Evolutionary conservation across 192 early-diverging fungal species (phyloP).

Genomic region (Rhizophagus sp.): DNA sequence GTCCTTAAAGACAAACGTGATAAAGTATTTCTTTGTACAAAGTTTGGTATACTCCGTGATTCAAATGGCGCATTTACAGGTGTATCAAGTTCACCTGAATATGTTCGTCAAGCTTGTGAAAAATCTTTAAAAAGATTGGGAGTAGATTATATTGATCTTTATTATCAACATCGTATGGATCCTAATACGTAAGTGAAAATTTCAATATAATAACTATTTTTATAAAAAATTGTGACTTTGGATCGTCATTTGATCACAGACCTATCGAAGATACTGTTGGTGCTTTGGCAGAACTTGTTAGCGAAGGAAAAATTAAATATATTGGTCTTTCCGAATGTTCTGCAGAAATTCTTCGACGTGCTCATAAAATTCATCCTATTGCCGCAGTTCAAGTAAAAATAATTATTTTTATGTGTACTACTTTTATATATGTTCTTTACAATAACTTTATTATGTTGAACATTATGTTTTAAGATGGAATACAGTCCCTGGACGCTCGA

Average conservation of each 20-base stretch:
- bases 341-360: constrained; percentile 60
- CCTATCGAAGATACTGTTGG: constrained; percentile 44
- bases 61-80: background rate
- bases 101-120: constrained; percentile 41
- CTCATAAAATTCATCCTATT: constrained; percentile 71
- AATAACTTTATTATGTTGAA: background rate
- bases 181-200: constrained; percentile 31
- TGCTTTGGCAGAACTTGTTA: constrained; percentile 43
- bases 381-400: constrained; percentile 46
- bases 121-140: constrained; percentile 35
- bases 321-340: constrained; percentile 59
- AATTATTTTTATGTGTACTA: no score
- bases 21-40: constrained; percentile 62
- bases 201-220: background rate
- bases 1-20: constrained; percentile 49
- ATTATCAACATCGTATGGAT: constrained; percentile 43
- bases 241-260: background rate
- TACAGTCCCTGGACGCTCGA: constrained; percentile 15
- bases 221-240: background rate
- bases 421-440: no score
- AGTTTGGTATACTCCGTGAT: constrained; percentile 53
- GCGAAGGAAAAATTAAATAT: constrained; percentile 43
- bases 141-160: constrained; percentile 42
- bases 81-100: constrained; percentile 48
- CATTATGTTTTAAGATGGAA: background rate